Conservation (phyloP, 225 moss, liverwort and hornwort genomes). For the Sphagnum tenellum region DNA sequence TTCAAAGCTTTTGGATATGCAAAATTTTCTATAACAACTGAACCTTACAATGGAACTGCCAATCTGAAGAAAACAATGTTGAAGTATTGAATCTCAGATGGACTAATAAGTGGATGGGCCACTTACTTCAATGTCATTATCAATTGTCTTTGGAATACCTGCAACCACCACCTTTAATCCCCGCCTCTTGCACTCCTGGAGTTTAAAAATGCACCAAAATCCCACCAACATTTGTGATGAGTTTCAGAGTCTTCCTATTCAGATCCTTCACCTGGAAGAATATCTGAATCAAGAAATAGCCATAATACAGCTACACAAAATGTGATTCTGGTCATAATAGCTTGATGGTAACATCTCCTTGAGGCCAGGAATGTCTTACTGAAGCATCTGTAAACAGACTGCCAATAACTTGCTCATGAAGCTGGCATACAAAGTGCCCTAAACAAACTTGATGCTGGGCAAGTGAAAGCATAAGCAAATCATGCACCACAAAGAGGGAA, state of each 20-base stretch:
- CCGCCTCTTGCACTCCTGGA: conserved; percentile 53
- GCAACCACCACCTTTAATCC: conserved; percentile 50
- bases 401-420: no score
- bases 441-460: background rate
- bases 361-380: no score
- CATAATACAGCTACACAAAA: background rate
- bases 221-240: background rate
- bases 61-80: no score
- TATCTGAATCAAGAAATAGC: background rate
- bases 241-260: background rate
- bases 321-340: no score
- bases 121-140: conserved; percentile 75
- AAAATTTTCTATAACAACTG: no score
- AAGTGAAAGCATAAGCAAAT: background rate
- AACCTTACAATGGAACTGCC: no score
- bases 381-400: no score
- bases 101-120: background rate
- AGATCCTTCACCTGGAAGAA: background rate
- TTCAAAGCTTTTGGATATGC: no score
- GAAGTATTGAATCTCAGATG: background rate
- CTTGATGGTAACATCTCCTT: no score
- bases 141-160: conserved; percentile 79
- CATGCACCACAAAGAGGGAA: background rate
- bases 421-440: no score
- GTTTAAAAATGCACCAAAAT: conserved; percentile 1